A percentile compares a stretch with the other conserved stretches of the same genome.
Evolutionary conservation across 352 stramenopile genomes (phyloP).

Genomic region (Globisporangium sylvaticum): DNA sequence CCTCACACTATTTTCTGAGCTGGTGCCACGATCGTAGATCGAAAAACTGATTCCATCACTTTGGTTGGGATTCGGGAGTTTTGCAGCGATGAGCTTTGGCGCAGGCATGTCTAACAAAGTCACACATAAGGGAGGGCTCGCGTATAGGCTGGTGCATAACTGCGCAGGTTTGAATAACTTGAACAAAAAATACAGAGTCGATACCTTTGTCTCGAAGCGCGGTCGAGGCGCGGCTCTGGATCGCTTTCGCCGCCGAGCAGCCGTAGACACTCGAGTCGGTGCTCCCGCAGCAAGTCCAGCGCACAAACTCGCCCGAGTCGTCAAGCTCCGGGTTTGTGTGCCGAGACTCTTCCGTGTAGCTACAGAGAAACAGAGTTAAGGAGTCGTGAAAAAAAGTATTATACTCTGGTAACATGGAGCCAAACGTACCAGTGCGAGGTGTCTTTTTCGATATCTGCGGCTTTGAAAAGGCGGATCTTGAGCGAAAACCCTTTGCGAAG

Average conservation of each 20-base stretch:
- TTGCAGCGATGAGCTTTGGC: slow-evolving; percentile 44
- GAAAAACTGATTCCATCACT: slow-evolving; percentile 27
- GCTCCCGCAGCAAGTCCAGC: slow-evolving; percentile 60
- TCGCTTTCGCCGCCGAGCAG: slow-evolving; percentile 26
- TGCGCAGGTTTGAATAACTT: no score
- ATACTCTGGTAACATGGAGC: background rate
- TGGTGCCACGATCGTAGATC: slow-evolving; percentile 48
- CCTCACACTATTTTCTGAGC: slow-evolving; percentile 6
- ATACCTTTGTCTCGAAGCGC: slow-evolving; percentile 1
- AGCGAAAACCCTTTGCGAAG: slow-evolving; percentile 29
- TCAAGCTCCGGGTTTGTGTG: slow-evolving; percentile 56
- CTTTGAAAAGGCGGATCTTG: slow-evolving; percentile 43
- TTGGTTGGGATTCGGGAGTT: slow-evolving; percentile 20
- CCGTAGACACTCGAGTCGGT: slow-evolving; percentile 50
- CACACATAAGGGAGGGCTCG: slow-evolving; percentile 3
- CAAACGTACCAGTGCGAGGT: slow-evolving; percentile 23
- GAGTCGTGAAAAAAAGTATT: background rate
- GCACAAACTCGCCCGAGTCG: slow-evolving; percentile 50
- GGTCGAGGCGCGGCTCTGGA: background rate
- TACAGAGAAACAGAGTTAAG: background rate
- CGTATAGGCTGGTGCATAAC: background rate
- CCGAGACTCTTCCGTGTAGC: slow-evolving; percentile 32
- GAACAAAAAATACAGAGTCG: background rate
- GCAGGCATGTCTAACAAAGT: slow-evolving; percentile 13
- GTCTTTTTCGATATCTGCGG: slow-evolving; percentile 32